Conservation (phyloP, 192 early-diverging fungal genomes). For the Obelidium mucronatum region DNA sequence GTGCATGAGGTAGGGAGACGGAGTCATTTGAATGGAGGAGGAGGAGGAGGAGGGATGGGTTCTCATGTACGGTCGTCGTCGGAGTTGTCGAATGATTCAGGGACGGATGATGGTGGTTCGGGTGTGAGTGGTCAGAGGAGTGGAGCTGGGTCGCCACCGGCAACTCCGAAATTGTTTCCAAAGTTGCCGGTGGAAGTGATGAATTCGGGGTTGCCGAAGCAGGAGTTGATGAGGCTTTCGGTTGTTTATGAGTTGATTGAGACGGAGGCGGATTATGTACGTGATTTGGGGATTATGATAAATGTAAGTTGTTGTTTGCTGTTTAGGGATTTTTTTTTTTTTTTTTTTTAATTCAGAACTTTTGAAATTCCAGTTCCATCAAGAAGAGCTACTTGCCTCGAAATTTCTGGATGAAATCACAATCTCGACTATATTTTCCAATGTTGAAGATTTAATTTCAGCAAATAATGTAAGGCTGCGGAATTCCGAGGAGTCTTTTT, state of each 20-base stretch:
- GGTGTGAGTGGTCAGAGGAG: background rate
- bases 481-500: background rate
- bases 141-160: slow-evolving; percentile 7
- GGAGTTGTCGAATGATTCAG: background rate
- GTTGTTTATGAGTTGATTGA: slow-evolving; percentile 68
- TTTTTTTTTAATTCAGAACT: background rate
- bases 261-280: slow-evolving; percentile 64
- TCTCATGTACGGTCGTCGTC: background rate
- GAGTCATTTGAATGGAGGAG: background rate
- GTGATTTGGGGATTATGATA: slow-evolving; percentile 60
- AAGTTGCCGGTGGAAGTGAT: slow-evolving; percentile 59
- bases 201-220: slow-evolving; percentile 50
- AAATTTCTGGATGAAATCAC: slow-evolving; percentile 56
- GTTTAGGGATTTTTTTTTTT: background rate
- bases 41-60: background rate
- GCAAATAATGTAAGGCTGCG: slow-evolving; percentile 62
- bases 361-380: slow-evolving; percentile 48
- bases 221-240: slow-evolving; percentile 61
- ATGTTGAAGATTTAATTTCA: slow-evolving; percentile 54
- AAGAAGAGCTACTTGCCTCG: slow-evolving; percentile 45
- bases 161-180: slow-evolving; percentile 56
- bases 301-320: slow-evolving; percentile 43
- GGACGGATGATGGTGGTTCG: background rate
- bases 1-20: slow-evolving; percentile 7
- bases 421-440: slow-evolving; percentile 55